Percentiles rank a stretch among this genome's conserved stretches.
phyloP scores from a whole-genome alignment of 208 protist genomes.

The Leishmania lainsoni region DNA sequence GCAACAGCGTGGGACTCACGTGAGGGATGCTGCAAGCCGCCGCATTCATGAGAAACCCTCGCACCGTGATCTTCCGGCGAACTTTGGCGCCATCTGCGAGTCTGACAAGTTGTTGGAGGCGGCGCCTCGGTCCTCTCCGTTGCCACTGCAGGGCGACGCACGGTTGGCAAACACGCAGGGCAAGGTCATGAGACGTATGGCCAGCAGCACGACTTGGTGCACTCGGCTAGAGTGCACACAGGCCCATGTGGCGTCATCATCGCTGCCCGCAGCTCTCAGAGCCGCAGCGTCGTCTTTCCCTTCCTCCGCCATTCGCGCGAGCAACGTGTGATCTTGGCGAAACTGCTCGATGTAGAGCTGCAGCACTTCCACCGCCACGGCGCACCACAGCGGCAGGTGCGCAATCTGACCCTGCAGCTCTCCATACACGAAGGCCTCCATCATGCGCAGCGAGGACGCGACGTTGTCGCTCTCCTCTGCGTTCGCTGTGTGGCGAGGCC shows the following conservation, averaged over 20 bases:
- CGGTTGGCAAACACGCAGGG: slow-evolving; percentile 1
- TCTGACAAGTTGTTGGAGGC: background rate
- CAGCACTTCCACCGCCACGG: slow-evolving; percentile 17
- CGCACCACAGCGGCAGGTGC: slow-evolving; percentile 28
- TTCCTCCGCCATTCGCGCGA: background rate
- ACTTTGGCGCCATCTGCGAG: background rate
- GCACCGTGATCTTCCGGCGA: background rate
- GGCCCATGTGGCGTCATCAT: background rate
- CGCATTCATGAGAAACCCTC: background rate
- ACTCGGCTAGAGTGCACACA: background rate
- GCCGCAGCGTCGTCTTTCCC: background rate
- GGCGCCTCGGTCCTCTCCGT: no score
- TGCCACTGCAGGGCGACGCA: background rate
- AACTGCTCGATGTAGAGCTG: slow-evolving; percentile 18
- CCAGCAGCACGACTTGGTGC: slow-evolving; percentile 22
- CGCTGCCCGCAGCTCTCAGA: background rate
- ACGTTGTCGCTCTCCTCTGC: background rate
- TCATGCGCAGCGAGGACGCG: slow-evolving; percentile 4
- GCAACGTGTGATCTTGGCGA: background rate
- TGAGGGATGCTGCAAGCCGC: background rate
- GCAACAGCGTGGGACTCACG: background rate
- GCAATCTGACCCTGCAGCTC: slow-evolving; percentile 9
- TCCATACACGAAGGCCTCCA: slow-evolving; percentile 11
- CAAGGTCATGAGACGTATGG: slow-evolving; percentile 25
- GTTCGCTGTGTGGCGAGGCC: background rate